Conservation (phyloP, 768 basidiomycete species). For the Piloderma croceum region DNA sequence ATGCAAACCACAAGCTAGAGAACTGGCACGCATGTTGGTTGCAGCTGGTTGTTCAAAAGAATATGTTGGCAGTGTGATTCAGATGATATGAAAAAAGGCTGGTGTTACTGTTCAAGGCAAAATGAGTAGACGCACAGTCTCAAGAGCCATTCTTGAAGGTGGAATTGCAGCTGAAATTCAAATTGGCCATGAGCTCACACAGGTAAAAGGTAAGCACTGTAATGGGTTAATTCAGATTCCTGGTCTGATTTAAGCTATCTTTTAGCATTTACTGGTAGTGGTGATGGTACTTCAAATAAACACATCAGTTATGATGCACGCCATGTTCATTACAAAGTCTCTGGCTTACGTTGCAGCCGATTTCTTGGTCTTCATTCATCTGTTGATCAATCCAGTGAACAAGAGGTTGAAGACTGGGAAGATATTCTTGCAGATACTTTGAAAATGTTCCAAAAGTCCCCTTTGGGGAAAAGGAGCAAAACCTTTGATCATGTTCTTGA, state of each 20-base stretch:
- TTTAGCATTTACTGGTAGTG: slow-evolving; percentile 14
- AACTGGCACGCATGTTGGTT: slow-evolving; percentile 9
- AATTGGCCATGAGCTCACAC: slow-evolving; percentile 10
- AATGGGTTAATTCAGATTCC: no score
- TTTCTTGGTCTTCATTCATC: slow-evolving; percentile 11
- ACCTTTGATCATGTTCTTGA: no score
- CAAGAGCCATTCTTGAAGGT: slow-evolving; percentile 14
- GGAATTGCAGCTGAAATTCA: slow-evolving; percentile 17
- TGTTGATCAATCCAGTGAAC: slow-evolving; percentile 17
- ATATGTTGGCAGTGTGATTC: slow-evolving; percentile 9
- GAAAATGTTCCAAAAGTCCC: slow-evolving; percentile 10
- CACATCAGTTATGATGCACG: slow-evolving; percentile 16
- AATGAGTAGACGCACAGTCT: slow-evolving; percentile 12
- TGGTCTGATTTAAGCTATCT: no score
- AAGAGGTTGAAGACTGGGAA: slow-evolving; percentile 15
- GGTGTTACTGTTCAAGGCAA: slow-evolving; percentile 3
- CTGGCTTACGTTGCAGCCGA: not conserved
- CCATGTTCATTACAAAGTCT: slow-evolving; percentile 8
- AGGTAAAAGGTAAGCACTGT: slow-evolving; percentile 8
- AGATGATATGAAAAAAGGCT: slow-evolving; percentile 5
- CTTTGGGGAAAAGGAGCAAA: no score
- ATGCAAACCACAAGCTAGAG: slow-evolving; percentile 9
- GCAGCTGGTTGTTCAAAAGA: slow-evolving; percentile 10
- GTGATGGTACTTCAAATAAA: slow-evolving; percentile 16
- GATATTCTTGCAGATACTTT: slow-evolving; percentile 3